phyloP scores from a whole-genome alignment of 1,284 basidiomycete genomes.

The Cystobasidium pallidum region DNA sequence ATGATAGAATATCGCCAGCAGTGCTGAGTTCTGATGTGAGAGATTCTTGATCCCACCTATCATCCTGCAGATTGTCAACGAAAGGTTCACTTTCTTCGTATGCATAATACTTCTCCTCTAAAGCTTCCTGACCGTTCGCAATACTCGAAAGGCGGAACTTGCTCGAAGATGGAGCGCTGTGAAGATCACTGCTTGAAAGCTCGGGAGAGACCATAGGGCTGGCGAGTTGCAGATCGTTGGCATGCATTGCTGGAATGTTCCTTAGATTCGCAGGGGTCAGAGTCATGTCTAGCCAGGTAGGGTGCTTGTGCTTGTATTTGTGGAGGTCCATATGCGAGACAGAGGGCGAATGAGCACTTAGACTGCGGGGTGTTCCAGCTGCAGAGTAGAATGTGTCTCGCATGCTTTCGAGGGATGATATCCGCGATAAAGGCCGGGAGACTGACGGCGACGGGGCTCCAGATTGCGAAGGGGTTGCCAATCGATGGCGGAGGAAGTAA shows the following conservation, averaged over 20 bases:
- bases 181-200: background rate
- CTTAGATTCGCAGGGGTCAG: background rate
- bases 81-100: constrained; percentile 11
- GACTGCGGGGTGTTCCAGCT: constrained; percentile 23
- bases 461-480: constrained; percentile 17
- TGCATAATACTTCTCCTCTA: constrained; percentile 25
- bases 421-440: constrained; percentile 38
- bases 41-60: constrained; percentile 34
- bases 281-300: constrained; percentile 41
- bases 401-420: constrained; percentile 46
- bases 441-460: constrained; percentile 27
- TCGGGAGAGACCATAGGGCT: constrained; percentile 12
- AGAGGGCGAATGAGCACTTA: constrained; percentile 10
- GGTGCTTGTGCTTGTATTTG: constrained; percentile 18
- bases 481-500: constrained; percentile 32
- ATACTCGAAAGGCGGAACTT: background rate
- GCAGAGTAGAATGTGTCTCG: constrained; percentile 25
- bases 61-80: background rate
- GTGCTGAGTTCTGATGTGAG: constrained; percentile 6
- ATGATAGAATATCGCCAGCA: background rate
- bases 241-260: background rate
- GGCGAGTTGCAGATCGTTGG: constrained; percentile 13
- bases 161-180: background rate
- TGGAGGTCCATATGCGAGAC: constrained; percentile 1
- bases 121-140: constrained; percentile 1